phyloP scores from a whole-genome alignment of 306 rosid genomes.

The peach (Prunus persica) region DNA sequence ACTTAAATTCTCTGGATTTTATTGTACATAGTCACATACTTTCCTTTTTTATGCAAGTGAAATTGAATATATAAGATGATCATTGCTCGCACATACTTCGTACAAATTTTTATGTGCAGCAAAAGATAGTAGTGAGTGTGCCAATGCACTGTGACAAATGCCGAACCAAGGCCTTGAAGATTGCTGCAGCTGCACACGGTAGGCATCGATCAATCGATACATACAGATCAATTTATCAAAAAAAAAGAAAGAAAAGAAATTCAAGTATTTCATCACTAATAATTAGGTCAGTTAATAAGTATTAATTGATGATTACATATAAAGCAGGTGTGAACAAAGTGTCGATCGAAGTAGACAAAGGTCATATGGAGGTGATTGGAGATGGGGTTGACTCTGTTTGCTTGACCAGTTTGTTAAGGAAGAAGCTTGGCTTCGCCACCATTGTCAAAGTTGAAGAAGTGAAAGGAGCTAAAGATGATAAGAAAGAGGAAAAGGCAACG shows the following conservation, averaged over 20 bases:
- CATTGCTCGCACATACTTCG: no score
- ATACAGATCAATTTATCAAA: neutral
- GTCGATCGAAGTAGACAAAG: slow-evolving; percentile 10
- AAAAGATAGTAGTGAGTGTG: slow-evolving; percentile 31
- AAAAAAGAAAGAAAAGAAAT: neutral
- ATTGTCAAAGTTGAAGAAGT: slow-evolving; percentile 15
- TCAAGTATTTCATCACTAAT: neutral
- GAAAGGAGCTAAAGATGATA: neutral
- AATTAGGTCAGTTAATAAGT: neutral
- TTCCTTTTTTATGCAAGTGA: no score
- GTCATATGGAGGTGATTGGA: slow-evolving; percentile 27
- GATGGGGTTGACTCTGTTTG: slow-evolving; percentile 5
- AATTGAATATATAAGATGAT: no score
- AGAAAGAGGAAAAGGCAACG: neutral
- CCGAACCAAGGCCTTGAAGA: slow-evolving; percentile 37
- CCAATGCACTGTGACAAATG: slow-evolving; percentile 15
- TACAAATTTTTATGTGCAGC: slow-evolving; percentile 17
- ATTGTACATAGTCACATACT: no score
- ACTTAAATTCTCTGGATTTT: no score
- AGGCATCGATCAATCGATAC: neutral
- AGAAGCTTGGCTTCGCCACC: slow-evolving; percentile 3
- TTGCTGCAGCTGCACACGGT: slow-evolving; percentile 24
- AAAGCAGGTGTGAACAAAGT: slow-evolving; percentile 33
- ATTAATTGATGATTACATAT: neutral
- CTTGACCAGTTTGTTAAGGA: neutral